A percentile compares a stretch with the other conserved stretches of the same genome.
phyloP scores from a whole-genome alignment of 192 early-diverging fungal genomes.

The Entomortierella lignicola region DNA sequence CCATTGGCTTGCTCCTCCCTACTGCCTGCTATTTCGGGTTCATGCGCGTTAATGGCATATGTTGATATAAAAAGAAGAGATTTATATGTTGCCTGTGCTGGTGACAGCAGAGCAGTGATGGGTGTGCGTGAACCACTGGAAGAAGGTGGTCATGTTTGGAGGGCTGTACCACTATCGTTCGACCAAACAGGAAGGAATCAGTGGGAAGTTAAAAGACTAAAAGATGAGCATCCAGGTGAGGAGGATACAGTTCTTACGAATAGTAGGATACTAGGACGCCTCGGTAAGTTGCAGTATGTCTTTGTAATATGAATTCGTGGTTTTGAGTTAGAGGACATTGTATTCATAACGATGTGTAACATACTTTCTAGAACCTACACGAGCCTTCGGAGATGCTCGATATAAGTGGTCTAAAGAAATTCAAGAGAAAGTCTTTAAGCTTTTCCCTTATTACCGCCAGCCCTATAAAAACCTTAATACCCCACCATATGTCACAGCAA shows the following conservation, averaged over 20 bases:
- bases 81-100: constrained; percentile 64
- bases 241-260: constrained; percentile 63
- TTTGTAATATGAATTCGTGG: constrained; percentile 4
- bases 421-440: constrained; percentile 62
- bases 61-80: constrained; percentile 49
- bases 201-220: constrained; percentile 64
- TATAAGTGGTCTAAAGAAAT: constrained; percentile 78
- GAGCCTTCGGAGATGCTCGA: constrained; percentile 75
- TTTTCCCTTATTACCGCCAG: constrained; percentile 59
- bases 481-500: constrained; percentile 82
- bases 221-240: constrained; percentile 80
- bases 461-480: constrained; percentile 64
- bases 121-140: constrained; percentile 36
- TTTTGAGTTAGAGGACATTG: constrained; percentile 3
- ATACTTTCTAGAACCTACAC: constrained; percentile 55
- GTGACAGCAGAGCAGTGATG: constrained; percentile 66
- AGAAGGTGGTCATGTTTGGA: constrained; percentile 62
- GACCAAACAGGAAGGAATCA: constrained; percentile 72
- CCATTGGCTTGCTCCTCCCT: constrained; percentile 47
- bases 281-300: constrained; percentile 38
- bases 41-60: constrained; percentile 66
- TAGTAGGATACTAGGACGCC: constrained; percentile 73
- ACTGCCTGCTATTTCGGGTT: constrained; percentile 58
- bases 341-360: not conserved
- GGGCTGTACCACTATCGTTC: constrained; percentile 65